phyloP scores from a whole-genome alignment of 257 asterid species.

The Solanum neorickii region DNA sequence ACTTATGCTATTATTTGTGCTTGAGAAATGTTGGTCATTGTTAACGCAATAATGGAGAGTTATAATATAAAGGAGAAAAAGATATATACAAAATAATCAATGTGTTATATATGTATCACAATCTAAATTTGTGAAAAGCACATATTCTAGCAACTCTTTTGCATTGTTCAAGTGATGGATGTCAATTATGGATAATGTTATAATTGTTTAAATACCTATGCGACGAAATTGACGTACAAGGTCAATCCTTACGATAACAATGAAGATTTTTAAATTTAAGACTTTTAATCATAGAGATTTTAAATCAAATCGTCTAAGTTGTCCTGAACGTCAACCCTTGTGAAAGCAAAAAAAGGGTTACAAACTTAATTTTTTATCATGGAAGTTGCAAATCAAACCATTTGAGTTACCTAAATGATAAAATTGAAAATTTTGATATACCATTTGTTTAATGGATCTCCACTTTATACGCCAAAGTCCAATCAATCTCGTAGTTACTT shows the following conservation, averaged over 20 bases:
- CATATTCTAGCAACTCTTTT: not conserved
- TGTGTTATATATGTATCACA: not conserved
- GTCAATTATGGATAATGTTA: too few relatives aligned
- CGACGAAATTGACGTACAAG: not conserved
- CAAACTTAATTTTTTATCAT: too few relatives aligned
- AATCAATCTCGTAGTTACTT: not conserved
- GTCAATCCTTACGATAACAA: not conserved
- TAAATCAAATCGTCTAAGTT: too few relatives aligned
- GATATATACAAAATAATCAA: not conserved
- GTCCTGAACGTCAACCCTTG: too few relatives aligned
- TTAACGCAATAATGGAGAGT: not conserved
- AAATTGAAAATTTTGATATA: not conserved
- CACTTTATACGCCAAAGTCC: not conserved
- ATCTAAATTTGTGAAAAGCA: not conserved
- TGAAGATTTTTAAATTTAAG: not conserved
- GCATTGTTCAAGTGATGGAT: not conserved
- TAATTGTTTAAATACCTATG: too few relatives aligned
- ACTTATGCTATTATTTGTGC: too few relatives aligned
- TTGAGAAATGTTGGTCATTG: not conserved
- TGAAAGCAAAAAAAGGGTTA: too few relatives aligned
- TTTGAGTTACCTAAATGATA: not conserved
- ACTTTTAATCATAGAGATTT: too few relatives aligned
- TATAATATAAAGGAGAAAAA: not conserved
- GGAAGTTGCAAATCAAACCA: not conserved
- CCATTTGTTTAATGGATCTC: not conserved